These are phyloP conservation scores for Fragaria nilgerrensis DNA, from an alignment of 306 rosid species.

Conservation along the genomic window DNA sequence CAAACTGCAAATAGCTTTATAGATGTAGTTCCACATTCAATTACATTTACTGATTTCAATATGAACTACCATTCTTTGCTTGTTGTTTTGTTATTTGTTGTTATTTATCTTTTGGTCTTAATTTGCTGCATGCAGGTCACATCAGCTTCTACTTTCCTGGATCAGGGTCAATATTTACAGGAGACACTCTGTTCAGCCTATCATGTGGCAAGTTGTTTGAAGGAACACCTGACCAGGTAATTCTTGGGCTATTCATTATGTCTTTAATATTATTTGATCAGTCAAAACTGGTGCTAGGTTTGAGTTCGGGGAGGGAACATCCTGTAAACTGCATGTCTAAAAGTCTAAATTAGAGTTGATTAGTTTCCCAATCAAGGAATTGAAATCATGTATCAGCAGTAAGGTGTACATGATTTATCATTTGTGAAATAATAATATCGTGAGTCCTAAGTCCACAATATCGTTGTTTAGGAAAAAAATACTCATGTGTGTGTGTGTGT, in stretches of 20 bases:
- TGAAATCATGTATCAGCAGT: not conserved
- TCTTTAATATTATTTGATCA: not conserved
- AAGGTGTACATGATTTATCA: not conserved
- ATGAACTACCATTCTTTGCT: conserved; percentile 5
- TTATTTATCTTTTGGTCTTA: not conserved
- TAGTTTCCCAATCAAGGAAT: not conserved
- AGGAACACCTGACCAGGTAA: conserved; percentile 85
- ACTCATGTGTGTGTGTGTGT: no score
- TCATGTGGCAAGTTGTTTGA: conserved; percentile 93
- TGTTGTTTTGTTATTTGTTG: not conserved
- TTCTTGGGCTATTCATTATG: conserved; percentile 18
- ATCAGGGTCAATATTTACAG: conserved; percentile 68
- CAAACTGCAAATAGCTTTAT: conserved; percentile 4
- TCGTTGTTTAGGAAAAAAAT: not conserved
- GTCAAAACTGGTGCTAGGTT: not conserved
- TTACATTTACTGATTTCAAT: conserved; percentile 12
- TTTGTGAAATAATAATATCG: not conserved
- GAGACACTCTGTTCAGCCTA: conserved; percentile 89
- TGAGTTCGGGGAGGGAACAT: not conserved
- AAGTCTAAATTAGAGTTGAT: not conserved
- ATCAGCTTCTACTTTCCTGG: conserved; percentile 84
- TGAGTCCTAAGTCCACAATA: not conserved
- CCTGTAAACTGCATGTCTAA: not conserved
- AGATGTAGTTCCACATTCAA: not conserved
- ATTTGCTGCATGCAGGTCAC: conserved; percentile 52